These are phyloP conservation scores for Chalciporus sp. DNA, from an alignment of 1,284 basidiomycete species.

Conservation along the genomic window DNA sequence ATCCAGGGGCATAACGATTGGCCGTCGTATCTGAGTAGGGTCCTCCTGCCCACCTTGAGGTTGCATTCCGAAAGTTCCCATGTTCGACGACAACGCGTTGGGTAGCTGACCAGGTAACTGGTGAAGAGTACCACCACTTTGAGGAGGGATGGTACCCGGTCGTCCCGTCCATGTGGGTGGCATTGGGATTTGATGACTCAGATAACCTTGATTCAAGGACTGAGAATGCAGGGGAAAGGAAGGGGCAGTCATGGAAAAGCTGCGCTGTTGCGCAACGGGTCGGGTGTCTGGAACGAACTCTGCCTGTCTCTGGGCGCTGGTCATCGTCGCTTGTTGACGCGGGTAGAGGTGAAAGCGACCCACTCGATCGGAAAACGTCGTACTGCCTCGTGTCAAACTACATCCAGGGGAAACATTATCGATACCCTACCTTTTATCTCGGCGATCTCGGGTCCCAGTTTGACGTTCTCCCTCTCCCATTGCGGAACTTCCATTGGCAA, in stretches of 20 bases:
- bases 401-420: too few species aligned
- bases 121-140: constrained; percentile 34
- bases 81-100: constrained; percentile 27
- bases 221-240: constrained; percentile 24
- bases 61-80: constrained; percentile 23
- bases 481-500: too few species aligned
- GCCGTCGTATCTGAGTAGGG: constrained; percentile 21
- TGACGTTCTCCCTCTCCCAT: too few species aligned
- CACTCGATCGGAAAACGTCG: neutral
- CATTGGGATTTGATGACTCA: constrained; percentile 28
- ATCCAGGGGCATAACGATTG: constrained; percentile 43
- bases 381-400: too few species aligned
- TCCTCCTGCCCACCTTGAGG: constrained; percentile 24
- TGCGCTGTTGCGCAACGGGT: constrained; percentile 25
- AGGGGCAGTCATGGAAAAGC: constrained; percentile 19
- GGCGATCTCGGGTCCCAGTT: too few species aligned
- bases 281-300: constrained; percentile 26
- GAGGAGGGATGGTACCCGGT: constrained; percentile 31
- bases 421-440: too few species aligned
- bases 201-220: constrained; percentile 18
- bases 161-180: constrained; percentile 28
- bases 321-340: constrained; percentile 12
- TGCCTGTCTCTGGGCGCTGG: constrained; percentile 24
- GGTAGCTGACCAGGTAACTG: constrained; percentile 28
- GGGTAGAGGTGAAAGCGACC: constrained; percentile 20